Conservation (phyloP, 2,329 filamentous ascomycete genomes). For the Arthrobotrys iridis region DNA sequence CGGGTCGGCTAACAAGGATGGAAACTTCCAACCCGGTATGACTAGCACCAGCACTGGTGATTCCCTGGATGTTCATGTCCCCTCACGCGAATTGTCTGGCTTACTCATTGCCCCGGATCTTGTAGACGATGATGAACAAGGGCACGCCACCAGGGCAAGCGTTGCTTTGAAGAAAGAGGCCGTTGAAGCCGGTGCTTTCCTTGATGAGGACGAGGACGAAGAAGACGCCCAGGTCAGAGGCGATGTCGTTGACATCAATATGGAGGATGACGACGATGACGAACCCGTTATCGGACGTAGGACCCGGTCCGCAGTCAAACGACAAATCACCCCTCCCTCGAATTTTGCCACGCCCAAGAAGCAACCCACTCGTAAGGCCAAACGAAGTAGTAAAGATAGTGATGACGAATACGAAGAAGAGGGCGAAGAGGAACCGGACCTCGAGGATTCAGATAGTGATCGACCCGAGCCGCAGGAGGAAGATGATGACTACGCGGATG, state of each 20-base stretch:
- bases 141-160: slow-evolving; percentile 59
- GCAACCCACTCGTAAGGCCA: slow-evolving; percentile 39
- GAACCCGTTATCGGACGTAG: slow-evolving; percentile 30
- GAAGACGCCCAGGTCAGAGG: slow-evolving; percentile 55
- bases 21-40: slow-evolving; percentile 49
- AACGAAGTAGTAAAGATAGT: slow-evolving; percentile 49
- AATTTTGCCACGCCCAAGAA: slow-evolving; percentile 44
- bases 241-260: slow-evolving; percentile 50
- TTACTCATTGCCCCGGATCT: slow-evolving; percentile 39
- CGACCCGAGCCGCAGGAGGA: slow-evolving; percentile 32
- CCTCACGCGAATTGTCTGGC: slow-evolving; percentile 25
- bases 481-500: slow-evolving; percentile 35
- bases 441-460: slow-evolving; percentile 35
- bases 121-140: slow-evolving; percentile 52
- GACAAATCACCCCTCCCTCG: slow-evolving; percentile 34
- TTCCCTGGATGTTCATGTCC: slow-evolving; percentile 29
- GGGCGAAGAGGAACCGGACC: slow-evolving; percentile 29
- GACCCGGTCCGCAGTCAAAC: slow-evolving; percentile 33
- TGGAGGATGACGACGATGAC: slow-evolving; percentile 61
- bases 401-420: slow-evolving; percentile 55
- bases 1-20: slow-evolving; percentile 20
- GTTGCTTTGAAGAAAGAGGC: slow-evolving; percentile 68
- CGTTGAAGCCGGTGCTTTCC: slow-evolving; percentile 64
- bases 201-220: slow-evolving; percentile 56
- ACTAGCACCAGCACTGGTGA: slow-evolving; percentile 39